phyloP scores from a whole-genome alignment of 2,329 filamentous ascomycete genomes.

The Cytospora paraplurivora region DNA sequence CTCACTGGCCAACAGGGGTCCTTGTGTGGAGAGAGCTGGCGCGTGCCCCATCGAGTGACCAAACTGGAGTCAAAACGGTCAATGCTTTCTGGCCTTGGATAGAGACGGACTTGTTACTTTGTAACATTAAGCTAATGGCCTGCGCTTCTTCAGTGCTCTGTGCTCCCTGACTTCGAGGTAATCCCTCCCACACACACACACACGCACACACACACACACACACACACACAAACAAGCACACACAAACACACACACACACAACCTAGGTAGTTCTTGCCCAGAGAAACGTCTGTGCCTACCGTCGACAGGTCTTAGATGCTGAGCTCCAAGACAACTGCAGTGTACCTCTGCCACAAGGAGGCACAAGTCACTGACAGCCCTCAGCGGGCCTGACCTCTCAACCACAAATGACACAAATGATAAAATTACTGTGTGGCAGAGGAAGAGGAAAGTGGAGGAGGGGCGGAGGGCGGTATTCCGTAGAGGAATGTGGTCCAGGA shows the following conservation, averaged over 20 bases:
- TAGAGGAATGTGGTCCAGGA: neutral
- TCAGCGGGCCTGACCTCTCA: neutral
- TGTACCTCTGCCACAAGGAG: slow-evolving; percentile 1
- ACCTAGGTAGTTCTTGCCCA: neutral
- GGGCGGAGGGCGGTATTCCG: neutral
- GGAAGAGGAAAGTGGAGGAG: neutral
- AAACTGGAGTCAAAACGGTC: neutral
- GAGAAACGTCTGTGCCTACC: neutral
- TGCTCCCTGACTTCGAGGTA: neutral
- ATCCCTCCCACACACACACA: neutral
- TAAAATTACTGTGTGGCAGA: neutral
- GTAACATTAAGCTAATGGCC: neutral
- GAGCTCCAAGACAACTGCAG: neutral
- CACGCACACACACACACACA: neutral
- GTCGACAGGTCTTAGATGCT: neutral
- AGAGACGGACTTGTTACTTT: neutral
- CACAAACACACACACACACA: neutral
- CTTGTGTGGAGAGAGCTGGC: slow-evolving; percentile 19
- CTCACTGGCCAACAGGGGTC: slow-evolving; percentile 17
- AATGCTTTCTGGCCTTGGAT: neutral
- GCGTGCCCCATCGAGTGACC: slow-evolving; percentile 9
- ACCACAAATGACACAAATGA: neutral
- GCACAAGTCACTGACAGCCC: neutral
- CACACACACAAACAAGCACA: neutral
- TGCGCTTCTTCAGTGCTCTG: neutral